Evolutionary conservation across 2,329 filamentous ascomycete genomes (phyloP), one percentile per base, ranked within the genome.

Genomic region (Penicillium sclerotiorum): DNA sequence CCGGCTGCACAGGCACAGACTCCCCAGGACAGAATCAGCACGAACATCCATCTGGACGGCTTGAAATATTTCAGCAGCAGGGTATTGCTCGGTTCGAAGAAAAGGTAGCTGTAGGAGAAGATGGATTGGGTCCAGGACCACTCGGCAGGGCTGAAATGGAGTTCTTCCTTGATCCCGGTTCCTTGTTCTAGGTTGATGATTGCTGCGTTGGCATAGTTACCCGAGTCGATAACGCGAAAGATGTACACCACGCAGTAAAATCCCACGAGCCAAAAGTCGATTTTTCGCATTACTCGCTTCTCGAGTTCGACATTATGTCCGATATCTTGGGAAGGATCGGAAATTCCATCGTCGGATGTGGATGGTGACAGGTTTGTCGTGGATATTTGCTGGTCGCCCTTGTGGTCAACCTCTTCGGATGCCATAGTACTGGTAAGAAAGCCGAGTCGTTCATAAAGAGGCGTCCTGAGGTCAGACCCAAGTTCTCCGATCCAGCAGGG

Each of bases 1-100:
- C 70, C 64, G 2, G 68, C 67, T 22, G 62, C 64, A 36, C 69
- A 70, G 1, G 69, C 70, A 5, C 66, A 66, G 37, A 74, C 64
- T 0, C 77, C 77, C 77, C 77, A 80, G 3, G 63, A 63, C 12
- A 74, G 47, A 60, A 69, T 68, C n/a, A 61, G 56, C 30, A 70
- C 52, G 2, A 62, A 60, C 23, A 71, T 52, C 63, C 64, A 66
- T 52, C 60, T 41, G 2, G 61, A 65, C 2, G 64, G 64, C 18
- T 53, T 48, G 12, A 66, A 38, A 35, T 57, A 60, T 39, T 61
- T 65, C 11, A 61, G 47, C 20, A 60, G 48, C 2, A 61, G 45
- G 5, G 59, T 61, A 20, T 56, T 58, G 13, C 55, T 56, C 21
- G 59, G 17, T 33, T 61, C 59, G 23, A 61, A 61, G 12, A 57